phyloP scores from a whole-genome alignment of 345 rosid species.

The Acer negundo region DNA sequence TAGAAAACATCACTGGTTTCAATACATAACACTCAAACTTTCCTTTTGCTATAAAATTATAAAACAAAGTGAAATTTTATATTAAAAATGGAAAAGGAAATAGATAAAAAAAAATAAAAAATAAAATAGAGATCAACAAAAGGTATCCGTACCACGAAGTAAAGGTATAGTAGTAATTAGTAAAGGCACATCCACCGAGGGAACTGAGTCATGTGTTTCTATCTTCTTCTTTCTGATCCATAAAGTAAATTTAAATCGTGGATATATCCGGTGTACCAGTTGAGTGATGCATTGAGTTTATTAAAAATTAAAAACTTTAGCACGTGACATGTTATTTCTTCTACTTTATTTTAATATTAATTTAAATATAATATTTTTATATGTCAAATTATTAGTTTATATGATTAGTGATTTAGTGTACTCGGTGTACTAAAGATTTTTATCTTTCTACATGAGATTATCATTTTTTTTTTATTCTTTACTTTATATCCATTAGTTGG shows the following conservation, averaged over 20 bases:
- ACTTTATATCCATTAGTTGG: not conserved
- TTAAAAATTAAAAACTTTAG: too few species aligned
- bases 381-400: too few species aligned
- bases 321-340: too few species aligned
- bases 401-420: too few species aligned
- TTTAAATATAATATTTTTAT: too few species aligned
- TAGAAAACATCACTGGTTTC: too few species aligned
- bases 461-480: not conserved
- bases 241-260: too few species aligned
- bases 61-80: not conserved
- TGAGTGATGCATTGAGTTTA: too few species aligned
- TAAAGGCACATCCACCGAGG: not conserved
- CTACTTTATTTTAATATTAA: too few species aligned
- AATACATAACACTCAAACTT: not conserved
- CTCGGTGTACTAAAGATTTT: too few species aligned
- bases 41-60: not conserved
- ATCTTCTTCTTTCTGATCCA: not conserved
- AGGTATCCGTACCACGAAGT: conserved; percentile 10
- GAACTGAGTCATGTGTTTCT: not conserved
- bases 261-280: too few species aligned
- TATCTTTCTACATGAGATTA: not conserved
- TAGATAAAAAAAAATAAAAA: too few species aligned
- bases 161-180: not conserved
- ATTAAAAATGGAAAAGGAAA: not conserved
- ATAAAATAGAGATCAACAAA: not conserved